These are phyloP conservation scores for Toxicodendron radicans DNA, from an alignment of 345 rosid genomes.

Conservation along the genomic window DNA sequence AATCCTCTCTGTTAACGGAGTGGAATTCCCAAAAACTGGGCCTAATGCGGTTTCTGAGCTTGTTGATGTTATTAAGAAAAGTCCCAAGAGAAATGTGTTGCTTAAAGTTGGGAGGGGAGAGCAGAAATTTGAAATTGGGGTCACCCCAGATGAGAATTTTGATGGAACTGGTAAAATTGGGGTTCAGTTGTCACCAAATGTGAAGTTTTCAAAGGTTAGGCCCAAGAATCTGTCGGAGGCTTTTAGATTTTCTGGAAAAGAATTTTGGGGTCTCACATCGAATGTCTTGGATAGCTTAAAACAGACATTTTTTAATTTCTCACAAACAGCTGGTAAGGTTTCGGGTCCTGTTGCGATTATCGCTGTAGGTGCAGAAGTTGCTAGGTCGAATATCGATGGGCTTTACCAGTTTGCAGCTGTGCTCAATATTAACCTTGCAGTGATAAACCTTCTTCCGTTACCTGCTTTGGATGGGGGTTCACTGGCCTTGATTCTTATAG, in stretches of 20 bases:
- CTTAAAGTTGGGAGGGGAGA: constrained; percentile 62
- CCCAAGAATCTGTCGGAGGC: constrained; percentile 63
- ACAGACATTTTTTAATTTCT: constrained; percentile 81
- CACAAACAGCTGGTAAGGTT: constrained; percentile 84
- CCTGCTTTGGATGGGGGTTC: constrained; percentile 97
- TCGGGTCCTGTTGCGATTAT: constrained; percentile 94
- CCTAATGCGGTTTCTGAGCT: constrained; percentile 65
- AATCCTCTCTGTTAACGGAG: constrained; percentile 64
- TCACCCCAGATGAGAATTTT: constrained; percentile 76
- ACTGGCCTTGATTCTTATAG: constrained; percentile 79
- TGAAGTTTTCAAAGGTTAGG: constrained; percentile 58
- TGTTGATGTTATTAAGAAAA: constrained; percentile 65
- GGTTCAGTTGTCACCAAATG: constrained; percentile 83
- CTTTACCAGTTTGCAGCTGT: constrained; percentile 91
- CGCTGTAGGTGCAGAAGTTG: constrained; percentile 99
- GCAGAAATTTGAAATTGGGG: constrained; percentile 53
- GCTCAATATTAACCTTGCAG: constrained; percentile 83
- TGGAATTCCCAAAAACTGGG: constrained; percentile 51
- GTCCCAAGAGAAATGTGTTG: constrained; percentile 61
- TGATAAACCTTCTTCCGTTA: constrained; percentile 83
- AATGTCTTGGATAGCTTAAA: constrained; percentile 82
- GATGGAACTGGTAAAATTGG: constrained; percentile 93
- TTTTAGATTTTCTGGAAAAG: constrained; percentile 60
- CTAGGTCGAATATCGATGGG: constrained; percentile 81
- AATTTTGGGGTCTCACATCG: constrained; percentile 67